A percentile compares a stretch with the other conserved stretches of the same genome.
phyloP scores from a whole-genome alignment of 139 green algal species.

The Chlorella sp. region DNA sequence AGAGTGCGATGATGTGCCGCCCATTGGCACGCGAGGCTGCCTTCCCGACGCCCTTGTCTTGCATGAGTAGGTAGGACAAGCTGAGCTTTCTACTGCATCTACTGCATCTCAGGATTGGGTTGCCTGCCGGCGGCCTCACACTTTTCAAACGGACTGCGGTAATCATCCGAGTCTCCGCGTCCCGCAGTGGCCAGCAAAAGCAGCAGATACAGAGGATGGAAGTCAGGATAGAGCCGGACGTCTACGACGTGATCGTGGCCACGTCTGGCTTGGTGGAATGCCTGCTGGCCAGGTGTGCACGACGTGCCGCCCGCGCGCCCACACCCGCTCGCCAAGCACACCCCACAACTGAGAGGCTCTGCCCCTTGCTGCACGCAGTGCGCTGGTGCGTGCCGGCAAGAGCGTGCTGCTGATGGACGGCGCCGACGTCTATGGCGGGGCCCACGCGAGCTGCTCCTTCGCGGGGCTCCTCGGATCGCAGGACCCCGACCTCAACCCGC shows the following conservation, averaged over 20 bases:
- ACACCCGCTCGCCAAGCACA: background rate
- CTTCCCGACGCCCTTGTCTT: too few species aligned
- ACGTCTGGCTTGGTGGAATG: conserved; percentile 53
- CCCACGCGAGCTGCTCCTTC: conserved; percentile 54
- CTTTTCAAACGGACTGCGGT: too few species aligned
- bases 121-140: too few species aligned
- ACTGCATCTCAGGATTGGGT: too few species aligned
- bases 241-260: conserved; percentile 55
- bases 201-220: too few species aligned
- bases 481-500: conserved; percentile 2
- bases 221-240: conserved; percentile 46
- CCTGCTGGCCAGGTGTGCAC: conserved; percentile 50
- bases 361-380: conserved; percentile 2
- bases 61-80: too few species aligned
- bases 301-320: background rate
- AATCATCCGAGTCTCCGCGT: too few species aligned
- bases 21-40: too few species aligned
- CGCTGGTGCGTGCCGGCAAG: conserved; percentile 55
- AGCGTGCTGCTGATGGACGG: conserved; percentile 80
- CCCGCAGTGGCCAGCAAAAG: too few species aligned
- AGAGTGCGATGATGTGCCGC: too few species aligned
- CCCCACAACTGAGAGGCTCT: background rate
- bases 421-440: conserved; percentile 60
- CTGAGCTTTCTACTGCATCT: too few species aligned
- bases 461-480: background rate